Evolutionary conservation across 176 grass and related monocot genomes (phyloP), one percentile per base, ranked within the genome.

Genomic region (Oryza glumipatula): DNA sequence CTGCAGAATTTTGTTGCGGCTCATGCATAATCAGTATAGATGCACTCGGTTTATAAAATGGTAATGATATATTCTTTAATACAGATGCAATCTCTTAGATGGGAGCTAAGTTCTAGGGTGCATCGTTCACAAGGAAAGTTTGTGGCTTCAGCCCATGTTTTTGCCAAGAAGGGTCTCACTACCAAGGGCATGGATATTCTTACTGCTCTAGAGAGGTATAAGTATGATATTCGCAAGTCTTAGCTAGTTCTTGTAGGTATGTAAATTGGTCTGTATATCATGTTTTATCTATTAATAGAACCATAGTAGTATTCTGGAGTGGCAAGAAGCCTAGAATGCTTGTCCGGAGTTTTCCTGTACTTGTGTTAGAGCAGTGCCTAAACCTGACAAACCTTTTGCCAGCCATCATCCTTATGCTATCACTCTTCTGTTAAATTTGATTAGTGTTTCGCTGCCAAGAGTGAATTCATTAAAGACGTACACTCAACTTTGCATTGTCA

Each of bases 11-110:
- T 78, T 48, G 47, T 84, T 74, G 38, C 1, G 19, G 85, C 39
- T 48, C 64, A 21, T 79, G 51, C 16, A 21, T 38, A 76, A 49
- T 72, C 49, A 52, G 13, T 68, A 38, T 0, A 47, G 56, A 82
- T 44, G 33, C 26, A 8, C 35, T 67, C 19, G 67, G 21, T 36
- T 78, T 78, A 73, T 22, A 67, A 71, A 71, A 74, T 83, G 47
- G 49, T 54, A 70, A 38, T 58, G 72, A 71, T 52, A 22, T 68
- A 78, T 86, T 65, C 8, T 35, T 70, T 12, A 73, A 79, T 90
- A 81, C 91, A 98, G 95, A 98, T 98, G 95, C 89, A 93, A 65
- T 85, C 95, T 85, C 84, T 98, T 81, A 93, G 95, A 89, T 93
- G 91, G 77, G 95, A 95, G 78, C 87, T 95, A 67, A 93, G 93